Evolutionary conservation across 805 yeast species (phyloP).

Genomic region (Wickerhamiella azyma): DNA sequence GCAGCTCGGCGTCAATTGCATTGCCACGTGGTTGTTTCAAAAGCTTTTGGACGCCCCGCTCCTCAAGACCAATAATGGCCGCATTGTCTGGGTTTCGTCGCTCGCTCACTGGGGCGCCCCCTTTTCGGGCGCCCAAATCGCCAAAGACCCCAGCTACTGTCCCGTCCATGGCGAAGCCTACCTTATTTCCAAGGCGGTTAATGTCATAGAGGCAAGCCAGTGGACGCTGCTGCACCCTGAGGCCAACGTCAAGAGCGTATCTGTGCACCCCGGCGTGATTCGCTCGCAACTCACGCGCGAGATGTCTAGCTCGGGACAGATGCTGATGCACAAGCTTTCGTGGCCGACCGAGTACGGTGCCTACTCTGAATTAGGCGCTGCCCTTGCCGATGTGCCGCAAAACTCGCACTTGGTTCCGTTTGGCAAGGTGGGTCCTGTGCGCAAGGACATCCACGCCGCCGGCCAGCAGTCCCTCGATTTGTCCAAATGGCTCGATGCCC

Average conservation of each 20-base stretch:
- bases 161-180: conserved; percentile 19
- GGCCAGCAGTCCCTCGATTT: conserved; percentile 15
- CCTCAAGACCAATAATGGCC: neutral
- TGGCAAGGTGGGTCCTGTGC: conserved; percentile 29
- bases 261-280: conserved; percentile 33
- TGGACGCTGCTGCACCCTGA: conserved; percentile 28
- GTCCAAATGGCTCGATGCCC: neutral
- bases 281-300: conserved; percentile 27
- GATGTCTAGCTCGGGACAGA: neutral
- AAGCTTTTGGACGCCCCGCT: conserved; percentile 13
- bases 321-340: neutral
- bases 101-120: conserved; percentile 25
- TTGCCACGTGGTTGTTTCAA: conserved; percentile 33
- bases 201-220: conserved; percentile 26
- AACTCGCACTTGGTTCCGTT: conserved; percentile 29
- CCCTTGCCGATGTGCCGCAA: conserved; percentile 22
- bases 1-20: conserved; percentile 33
- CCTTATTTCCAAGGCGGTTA: conserved; percentile 34
- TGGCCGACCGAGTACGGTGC: conserved; percentile 30
- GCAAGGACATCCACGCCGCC: conserved; percentile 28
- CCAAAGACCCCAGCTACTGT: conserved; percentile 24
- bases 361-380: conserved; percentile 32
- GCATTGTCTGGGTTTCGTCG: conserved; percentile 20
- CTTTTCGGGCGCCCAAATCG: conserved; percentile 25
- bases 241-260: conserved; percentile 24